Conservation (phyloP, 2,329 filamentous ascomycete species). For the Pseudogymnoascus sp. region DNA sequence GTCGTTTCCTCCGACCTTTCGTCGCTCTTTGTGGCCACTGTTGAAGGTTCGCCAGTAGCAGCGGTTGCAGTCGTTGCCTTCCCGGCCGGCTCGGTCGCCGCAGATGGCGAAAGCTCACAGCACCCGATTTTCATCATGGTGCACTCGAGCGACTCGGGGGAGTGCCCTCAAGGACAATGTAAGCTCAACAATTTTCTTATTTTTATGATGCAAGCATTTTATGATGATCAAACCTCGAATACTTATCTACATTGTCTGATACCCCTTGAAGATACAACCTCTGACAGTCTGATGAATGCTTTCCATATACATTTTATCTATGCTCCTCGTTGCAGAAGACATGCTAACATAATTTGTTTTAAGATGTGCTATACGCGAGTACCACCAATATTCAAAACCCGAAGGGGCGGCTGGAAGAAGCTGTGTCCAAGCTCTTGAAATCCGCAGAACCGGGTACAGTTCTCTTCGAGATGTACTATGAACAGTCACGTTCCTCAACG, state of each 20-base stretch:
- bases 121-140: slow-evolving; percentile 53
- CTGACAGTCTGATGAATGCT: slow-evolving; percentile 76
- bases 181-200: slow-evolving; percentile 42
- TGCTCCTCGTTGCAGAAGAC: slow-evolving; percentile 10
- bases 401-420: slow-evolving; percentile 22
- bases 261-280: slow-evolving; percentile 71
- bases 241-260: slow-evolving; percentile 99
- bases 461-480: slow-evolving; percentile 48
- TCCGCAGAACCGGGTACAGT: slow-evolving; percentile 22
- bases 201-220: slow-evolving; percentile 31
- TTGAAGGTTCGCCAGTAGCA: slow-evolving; percentile 68
- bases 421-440: slow-evolving; percentile 36
- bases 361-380: slow-evolving; percentile 30
- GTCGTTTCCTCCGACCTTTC: slow-evolving; percentile 60
- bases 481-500: slow-evolving; percentile 36
- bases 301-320: slow-evolving; percentile 16
- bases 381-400: slow-evolving; percentile 18
- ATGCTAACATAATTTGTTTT: slow-evolving; percentile 18
- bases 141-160: slow-evolving; percentile 85
- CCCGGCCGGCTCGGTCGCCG: slow-evolving; percentile 42
- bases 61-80: slow-evolving; percentile 65
- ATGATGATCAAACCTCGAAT: slow-evolving; percentile 84
- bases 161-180: slow-evolving; percentile 86
- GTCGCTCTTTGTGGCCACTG: slow-evolving; percentile 58
- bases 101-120: slow-evolving; percentile 29